Evolutionary conservation across 169 alveolate species (phyloP), one percentile per base, ranked within the genome.

Genomic region (Fabrea salina): DNA sequence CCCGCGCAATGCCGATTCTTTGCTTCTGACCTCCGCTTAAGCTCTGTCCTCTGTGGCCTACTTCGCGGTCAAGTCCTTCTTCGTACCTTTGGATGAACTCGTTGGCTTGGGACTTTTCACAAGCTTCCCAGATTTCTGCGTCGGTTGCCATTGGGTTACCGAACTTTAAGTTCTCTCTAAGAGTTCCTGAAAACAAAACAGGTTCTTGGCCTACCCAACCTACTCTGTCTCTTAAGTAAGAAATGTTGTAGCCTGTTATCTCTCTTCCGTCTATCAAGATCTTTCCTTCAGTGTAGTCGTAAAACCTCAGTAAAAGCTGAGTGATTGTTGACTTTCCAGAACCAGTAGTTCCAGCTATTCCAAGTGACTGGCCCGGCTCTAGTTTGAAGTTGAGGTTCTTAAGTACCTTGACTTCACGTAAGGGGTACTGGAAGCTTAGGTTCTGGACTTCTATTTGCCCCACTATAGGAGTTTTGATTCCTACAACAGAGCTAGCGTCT

Each of bases 301-400:
- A 97, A 64, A 96, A 91, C 40, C 99, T 88, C 67, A 95, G 95
- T 5, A 97, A 86, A 64, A 97, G 79, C 79, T 98, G 96, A 72
- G 96, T 84, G 22, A 98, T 93, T 0, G 99, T 97, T 37, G 98
- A 92, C 83, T 98, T 98, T 25, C 99, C 99, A 37, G 98, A 90
- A 8, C 99, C 99, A 22, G 98, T 92, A 22, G 91, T 87, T 0
- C 99, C 99, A 50, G 94, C 96, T 66, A 97, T 83, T 51, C 97
- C 97, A 13, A 95, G 90, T 35, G 89, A 88, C 64, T 95, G 91
- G 35, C 98, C 98, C 25, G 95, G 90, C 33, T 87, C 71, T n/a
- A 97, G 86, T 49, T 81, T 64, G 44, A 94, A 57, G 68, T 49
- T 70, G 6, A 94, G 30, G 25, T 82, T 43, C 4, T 59, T 64